These are phyloP conservation scores for Amanita exitialis DNA, from an alignment of 768 basidiomycete species.

Conservation along the genomic window DNA sequence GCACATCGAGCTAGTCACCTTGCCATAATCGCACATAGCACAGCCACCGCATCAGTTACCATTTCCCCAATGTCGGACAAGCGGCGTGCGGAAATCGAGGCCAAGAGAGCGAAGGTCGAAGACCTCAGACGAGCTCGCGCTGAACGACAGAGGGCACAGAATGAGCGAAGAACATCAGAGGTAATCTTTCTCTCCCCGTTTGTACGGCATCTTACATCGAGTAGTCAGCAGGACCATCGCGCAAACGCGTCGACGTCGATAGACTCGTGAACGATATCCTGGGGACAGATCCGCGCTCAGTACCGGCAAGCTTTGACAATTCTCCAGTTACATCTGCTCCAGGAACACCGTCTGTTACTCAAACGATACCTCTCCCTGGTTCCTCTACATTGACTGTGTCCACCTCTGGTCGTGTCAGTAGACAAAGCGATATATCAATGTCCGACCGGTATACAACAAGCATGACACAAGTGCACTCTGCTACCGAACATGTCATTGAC, in stretches of 20 bases:
- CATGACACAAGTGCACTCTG: constrained; percentile 34
- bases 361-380: constrained; percentile 24
- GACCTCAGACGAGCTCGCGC: constrained; percentile 74
- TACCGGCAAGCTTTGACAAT: constrained; percentile 49
- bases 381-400: constrained; percentile 25
- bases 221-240: constrained; percentile 30
- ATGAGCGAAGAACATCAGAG: constrained; percentile 30
- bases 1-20: no score
- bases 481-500: constrained; percentile 61
- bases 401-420: constrained; percentile 54
- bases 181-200: constrained; percentile 15
- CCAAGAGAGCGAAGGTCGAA: constrained; percentile 80
- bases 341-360: constrained; percentile 50
- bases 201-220: constrained; percentile 1
- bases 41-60: background rate
- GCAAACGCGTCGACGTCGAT: constrained; percentile 45
- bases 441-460: constrained; percentile 36
- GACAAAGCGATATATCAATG: constrained; percentile 51
- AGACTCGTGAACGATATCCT: constrained; percentile 61
- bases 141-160: constrained; percentile 50
- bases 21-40: background rate
- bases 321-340: constrained; percentile 68
- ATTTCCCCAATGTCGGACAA: constrained; percentile 40
- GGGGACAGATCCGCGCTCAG: constrained; percentile 27
- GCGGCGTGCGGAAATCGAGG: constrained; percentile 82